Evolutionary conservation across 2,329 filamentous ascomycete genomes (phyloP).

Genomic region (Phaeosphaeriaceae sp.): DNA sequence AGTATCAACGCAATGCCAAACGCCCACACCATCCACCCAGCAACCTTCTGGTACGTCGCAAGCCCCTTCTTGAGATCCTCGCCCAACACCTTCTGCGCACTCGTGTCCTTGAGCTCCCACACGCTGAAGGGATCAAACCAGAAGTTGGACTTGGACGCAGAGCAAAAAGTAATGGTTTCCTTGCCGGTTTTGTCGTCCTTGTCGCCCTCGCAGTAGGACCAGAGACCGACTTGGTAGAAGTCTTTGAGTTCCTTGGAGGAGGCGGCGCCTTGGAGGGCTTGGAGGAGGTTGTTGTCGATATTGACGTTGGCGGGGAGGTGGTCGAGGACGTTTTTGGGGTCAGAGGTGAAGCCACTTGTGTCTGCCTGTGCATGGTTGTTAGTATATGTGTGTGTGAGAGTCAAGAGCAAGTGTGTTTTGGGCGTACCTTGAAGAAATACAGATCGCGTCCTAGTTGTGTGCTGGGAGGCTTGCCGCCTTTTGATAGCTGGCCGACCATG

Average conservation of each 20-base stretch:
- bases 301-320: constrained; percentile 33
- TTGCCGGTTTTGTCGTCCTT: constrained; percentile 58
- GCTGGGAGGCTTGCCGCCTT: constrained; percentile 39
- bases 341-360: constrained; percentile 61
- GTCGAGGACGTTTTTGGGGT: constrained; percentile 48
- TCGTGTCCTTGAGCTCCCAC: constrained; percentile 65
- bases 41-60: constrained; percentile 73
- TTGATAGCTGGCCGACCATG: constrained; percentile 63
- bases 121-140: constrained; percentile 73
- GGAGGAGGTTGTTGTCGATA: constrained; percentile 48
- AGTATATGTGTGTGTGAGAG: not conserved
- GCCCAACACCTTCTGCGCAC: constrained; percentile 63
- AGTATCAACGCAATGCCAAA: constrained; percentile 76
- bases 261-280: constrained; percentile 48
- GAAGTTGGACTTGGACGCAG: constrained; percentile 75
- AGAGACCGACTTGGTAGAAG: constrained; percentile 81
- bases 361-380: constrained; percentile 32
- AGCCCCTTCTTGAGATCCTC: constrained; percentile 70
- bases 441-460: constrained; percentile 56
- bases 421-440: constrained; percentile 63
- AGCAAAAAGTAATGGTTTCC: constrained; percentile 67
- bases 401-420: constrained; percentile 50
- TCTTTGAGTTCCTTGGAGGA: constrained; percentile 64
- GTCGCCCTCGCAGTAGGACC: constrained; percentile 80
- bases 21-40: constrained; percentile 82